Conservation (phyloP, 1,284 basidiomycete genomes). For the Cystobasidium slooffiae region DNA sequence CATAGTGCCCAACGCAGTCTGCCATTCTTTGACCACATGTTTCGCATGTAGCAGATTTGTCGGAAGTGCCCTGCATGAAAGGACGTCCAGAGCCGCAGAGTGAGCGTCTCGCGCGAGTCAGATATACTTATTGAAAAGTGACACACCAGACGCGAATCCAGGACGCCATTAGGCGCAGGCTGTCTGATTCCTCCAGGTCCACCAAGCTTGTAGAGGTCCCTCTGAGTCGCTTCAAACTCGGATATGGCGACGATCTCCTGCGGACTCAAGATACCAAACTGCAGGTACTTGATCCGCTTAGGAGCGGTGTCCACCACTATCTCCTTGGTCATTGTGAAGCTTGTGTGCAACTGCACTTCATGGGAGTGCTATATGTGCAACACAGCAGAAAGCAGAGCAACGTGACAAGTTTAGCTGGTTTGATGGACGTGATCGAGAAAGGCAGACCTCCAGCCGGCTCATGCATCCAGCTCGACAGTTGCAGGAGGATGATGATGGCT, state of each 20-base stretch:
- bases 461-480: too few species aligned
- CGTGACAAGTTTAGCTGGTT: constrained; percentile 13
- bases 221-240: constrained; percentile 90
- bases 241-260: constrained; percentile 92
- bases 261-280: constrained; percentile 87
- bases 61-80: constrained; percentile 79
- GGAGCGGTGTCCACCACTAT: constrained; percentile 83
- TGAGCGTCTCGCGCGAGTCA: background rate
- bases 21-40: constrained; percentile 91
- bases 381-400: background rate
- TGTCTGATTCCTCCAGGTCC: constrained; percentile 62
- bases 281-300: constrained; percentile 91
- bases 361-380: constrained; percentile 3
- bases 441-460: too few species aligned
- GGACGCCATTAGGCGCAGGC: constrained; percentile 86
- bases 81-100: background rate
- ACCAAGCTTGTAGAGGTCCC: constrained; percentile 67
- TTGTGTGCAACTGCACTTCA: background rate
- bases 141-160: constrained; percentile 81
- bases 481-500: too few species aligned
- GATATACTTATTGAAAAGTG: background rate
- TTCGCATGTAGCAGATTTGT: constrained; percentile 89
- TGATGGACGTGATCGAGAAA: background rate
- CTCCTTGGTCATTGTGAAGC: constrained; percentile 68
- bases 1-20: constrained; percentile 83